These are phyloP conservation scores for Firmiana major DNA, from an alignment of 345 rosid genomes.

Conservation along the genomic window DNA sequence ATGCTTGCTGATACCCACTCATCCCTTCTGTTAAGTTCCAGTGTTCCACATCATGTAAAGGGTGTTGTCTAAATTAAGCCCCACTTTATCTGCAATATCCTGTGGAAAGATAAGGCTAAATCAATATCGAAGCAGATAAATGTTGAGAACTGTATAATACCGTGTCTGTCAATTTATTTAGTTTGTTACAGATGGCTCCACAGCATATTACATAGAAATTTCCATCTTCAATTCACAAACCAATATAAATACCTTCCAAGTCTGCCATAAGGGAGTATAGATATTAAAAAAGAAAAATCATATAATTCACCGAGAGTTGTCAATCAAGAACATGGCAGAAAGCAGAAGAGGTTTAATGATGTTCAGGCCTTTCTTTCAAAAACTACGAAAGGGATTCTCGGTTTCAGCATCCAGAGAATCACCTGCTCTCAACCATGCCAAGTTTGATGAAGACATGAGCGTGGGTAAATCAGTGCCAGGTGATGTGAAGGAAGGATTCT, in stretches of 20 bases:
- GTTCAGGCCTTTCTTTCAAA: neutral
- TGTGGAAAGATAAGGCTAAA: too few species aligned
- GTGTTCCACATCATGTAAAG: too few species aligned
- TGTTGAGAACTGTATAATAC: too few species aligned
- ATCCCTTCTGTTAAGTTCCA: too few species aligned
- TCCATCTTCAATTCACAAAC: neutral
- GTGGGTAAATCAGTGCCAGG: neutral
- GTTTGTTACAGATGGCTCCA: neutral
- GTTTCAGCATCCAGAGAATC: neutral
- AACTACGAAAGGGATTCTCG: neutral
- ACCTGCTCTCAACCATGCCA: neutral
- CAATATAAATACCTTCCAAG: neutral
- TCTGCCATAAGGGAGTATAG: neutral
- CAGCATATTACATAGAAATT: neutral
- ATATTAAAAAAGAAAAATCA: conserved; percentile 1
- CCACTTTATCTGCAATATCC: too few species aligned
- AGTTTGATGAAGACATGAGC: neutral
- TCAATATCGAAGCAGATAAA: too few species aligned
- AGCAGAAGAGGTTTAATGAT: neutral
- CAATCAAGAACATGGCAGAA: neutral
- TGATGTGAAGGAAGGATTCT: conserved; percentile 2
- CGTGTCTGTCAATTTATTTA: too few species aligned
- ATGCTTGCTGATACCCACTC: too few species aligned
- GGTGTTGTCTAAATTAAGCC: too few species aligned
- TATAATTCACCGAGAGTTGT: neutral